Evolutionary conservation across 768 basidiomycete genomes (phyloP), one percentile per base, ranked within the genome.

Genomic region (Trametes coccinea): DNA sequence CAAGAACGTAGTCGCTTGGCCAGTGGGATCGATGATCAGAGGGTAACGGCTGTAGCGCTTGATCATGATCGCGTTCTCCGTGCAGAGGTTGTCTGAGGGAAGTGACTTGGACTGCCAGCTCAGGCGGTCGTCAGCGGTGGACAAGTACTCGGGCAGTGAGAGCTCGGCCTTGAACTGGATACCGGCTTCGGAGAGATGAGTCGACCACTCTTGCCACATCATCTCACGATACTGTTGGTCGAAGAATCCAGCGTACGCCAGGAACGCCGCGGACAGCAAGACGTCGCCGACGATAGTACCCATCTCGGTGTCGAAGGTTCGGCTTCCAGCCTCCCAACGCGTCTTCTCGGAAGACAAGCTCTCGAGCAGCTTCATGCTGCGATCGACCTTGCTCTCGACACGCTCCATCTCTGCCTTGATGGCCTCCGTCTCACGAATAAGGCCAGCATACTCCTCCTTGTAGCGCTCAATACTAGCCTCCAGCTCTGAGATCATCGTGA

Each of bases 51-150:
- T 93, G 84, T 95, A 98, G 51, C 95, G 88, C 72, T 96, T 95
- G 71, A 99, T 85, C 94, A 98, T 98, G 75, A 98, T 95, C n/a
- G 97, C 97, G 71, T 99, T 99, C 77, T 98, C 97, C 0, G 92
- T 93, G 66, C 94, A 98, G 47, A 99, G 80, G 64, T 92, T 95
- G 75, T 99, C 95, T 5, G 93, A 88, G 1, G 97, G 97, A n/a
- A 98, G 80, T 0, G 93, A 89, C 70, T 94, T 95, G 33, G 93
- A 90, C 75, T 96, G 94, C 97, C 95, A 99, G 68, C 83, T 87
- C 63, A 97, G 83, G 45, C 96, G 90, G 70, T 98, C 93, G 70
- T 98, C 97, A 0, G 95, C 95, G 2, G 96, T 95, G 5, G 97
- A 98, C 40, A 98, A 83, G 73, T 96, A 99, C 70, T 99, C 97